Percentiles rank a stretch among this genome's conserved stretches.
phyloP scores from a whole-genome alignment of 2,329 filamentous ascomycete genomes.

The Penicillium occitanis region DNA sequence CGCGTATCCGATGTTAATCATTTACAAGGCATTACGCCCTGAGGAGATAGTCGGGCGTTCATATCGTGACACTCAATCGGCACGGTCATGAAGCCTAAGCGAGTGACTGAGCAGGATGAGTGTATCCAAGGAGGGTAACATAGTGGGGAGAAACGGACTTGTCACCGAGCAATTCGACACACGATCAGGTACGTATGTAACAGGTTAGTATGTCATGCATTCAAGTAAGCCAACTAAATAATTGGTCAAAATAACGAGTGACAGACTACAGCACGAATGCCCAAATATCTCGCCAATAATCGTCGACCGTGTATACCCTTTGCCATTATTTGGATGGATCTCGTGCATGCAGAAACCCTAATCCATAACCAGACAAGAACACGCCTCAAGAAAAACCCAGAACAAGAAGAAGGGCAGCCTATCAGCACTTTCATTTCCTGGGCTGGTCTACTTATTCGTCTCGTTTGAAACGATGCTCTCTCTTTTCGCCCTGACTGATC shows the following conservation, averaged over 20 bases:
- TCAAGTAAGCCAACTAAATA: background rate
- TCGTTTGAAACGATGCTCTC: background rate
- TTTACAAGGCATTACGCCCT: background rate
- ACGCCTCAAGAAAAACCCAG: background rate
- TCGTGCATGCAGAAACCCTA: slow-evolving; percentile 14
- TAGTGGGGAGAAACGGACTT: background rate
- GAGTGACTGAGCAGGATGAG: background rate
- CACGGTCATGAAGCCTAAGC: background rate
- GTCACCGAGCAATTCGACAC: background rate
- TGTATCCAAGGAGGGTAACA: background rate
- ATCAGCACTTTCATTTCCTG: slow-evolving; percentile 3
- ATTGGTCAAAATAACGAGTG: background rate
- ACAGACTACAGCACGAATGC: slow-evolving; percentile 30
- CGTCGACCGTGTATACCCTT: background rate
- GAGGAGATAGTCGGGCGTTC: background rate
- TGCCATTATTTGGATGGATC: slow-evolving; percentile 9
- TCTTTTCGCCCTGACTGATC: background rate
- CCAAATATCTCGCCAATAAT: slow-evolving; percentile 28
- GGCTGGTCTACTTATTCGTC: background rate
- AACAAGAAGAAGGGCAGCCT: slow-evolving; percentile 18
- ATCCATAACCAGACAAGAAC: background rate
- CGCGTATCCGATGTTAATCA: slow-evolving; percentile 8
- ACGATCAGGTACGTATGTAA: background rate
- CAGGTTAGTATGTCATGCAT: background rate
- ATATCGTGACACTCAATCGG: background rate